Base-by-base conservation (phyloP, 768 basidiomycete genomes). In the Nidularia sp. region DNA sequence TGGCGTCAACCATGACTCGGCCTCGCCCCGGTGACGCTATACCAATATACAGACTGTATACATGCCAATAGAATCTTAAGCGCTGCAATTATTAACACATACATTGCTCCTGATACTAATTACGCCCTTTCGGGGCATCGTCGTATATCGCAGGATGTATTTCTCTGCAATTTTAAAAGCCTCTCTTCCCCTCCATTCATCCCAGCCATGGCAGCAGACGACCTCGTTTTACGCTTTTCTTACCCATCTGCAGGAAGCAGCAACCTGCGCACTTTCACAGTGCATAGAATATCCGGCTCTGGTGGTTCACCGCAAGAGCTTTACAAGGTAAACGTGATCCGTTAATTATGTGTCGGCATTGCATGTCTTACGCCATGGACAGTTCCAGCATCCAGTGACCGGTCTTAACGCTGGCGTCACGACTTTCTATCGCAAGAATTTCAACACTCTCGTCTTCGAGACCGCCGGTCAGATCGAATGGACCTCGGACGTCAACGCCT, bases 391-490 rank as follows among this genome's bases (percentile, higher is more conserved):
- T 53, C 75, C 79, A 0, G 59, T 70, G 9, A 78, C 76, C 4
- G 76, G 77, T 33, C 60, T 69, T 34, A 62, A 63, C 35, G 66
- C 54, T 13, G 74, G 76, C 1, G 69, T 68, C 8, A 82, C 80
- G 4, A 73, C 73, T 3, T 79, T 77, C 50, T 70, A 73, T 51
- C 74, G 81, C 48, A 76, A 70, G 56, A 81, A 83, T 57, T 47
- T 70, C 8, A 59, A 57, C 5, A 79, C 76, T 1, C 49, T 62
- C 12, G 57, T 69, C 15, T 81, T 77, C 57, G 81, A 84, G 60
- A 70, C 70, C 13, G 80, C 79, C 2, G 83, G 82, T 2, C 66
- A 74, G 34, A 74, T 84, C 51, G 75, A 79, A 47, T 84, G 81
- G 81, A 63, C 64, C 41, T 75, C 77, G 3, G 64, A 68, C 46